Evolutionary conservation across 495 filamentous ascomycete genomes (phyloP).

Genomic region (Penicillium steckii): DNA sequence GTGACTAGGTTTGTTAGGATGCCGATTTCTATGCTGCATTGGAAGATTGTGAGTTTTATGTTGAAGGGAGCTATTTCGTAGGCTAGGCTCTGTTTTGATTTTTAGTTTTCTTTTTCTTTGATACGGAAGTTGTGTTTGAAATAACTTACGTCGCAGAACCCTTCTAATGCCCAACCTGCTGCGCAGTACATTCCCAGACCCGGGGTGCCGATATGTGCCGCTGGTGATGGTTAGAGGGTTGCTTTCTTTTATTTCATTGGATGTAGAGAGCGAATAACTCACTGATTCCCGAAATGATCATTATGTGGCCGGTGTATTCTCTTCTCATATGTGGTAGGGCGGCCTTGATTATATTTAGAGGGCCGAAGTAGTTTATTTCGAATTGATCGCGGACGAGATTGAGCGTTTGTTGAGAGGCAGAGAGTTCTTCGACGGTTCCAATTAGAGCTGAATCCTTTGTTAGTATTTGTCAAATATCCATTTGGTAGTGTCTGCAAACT

Average conservation of each 20-base stretch:
- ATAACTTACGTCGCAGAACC: conserved; percentile 79
- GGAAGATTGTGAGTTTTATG: conserved; percentile 91
- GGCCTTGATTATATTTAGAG: conserved; percentile 93
- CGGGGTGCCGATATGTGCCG: conserved; percentile 89
- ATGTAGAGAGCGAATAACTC: conserved; percentile 15
- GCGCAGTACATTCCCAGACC: conserved; percentile 89
- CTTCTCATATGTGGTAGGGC: conserved; percentile 75
- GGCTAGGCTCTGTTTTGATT: conserved; percentile 65
- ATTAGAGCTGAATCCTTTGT: conserved; percentile 60
- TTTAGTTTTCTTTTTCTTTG: conserved; percentile 11
- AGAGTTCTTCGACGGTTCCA: conserved; percentile 89
- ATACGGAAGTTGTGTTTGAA: not conserved
- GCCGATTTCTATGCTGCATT: conserved; percentile 81
- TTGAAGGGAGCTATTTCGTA: conserved; percentile 98
- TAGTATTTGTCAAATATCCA: not conserved
- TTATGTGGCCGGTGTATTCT: conserved; percentile 81
- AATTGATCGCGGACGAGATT: conserved; percentile 87
- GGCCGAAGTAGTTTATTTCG: conserved; percentile 90
- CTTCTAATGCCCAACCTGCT: conserved; percentile 91
- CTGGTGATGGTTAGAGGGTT: conserved; percentile 35
- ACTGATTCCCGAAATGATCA: conserved; percentile 85
- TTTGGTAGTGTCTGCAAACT: conserved; percentile 40
- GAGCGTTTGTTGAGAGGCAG: conserved; percentile 65
- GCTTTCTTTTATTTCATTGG: no score
- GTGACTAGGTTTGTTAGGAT: conserved; percentile 83